Evolutionary conservation across 257 asterid species (phyloP).

Genomic region (Jacaranda mimosifolia): DNA sequence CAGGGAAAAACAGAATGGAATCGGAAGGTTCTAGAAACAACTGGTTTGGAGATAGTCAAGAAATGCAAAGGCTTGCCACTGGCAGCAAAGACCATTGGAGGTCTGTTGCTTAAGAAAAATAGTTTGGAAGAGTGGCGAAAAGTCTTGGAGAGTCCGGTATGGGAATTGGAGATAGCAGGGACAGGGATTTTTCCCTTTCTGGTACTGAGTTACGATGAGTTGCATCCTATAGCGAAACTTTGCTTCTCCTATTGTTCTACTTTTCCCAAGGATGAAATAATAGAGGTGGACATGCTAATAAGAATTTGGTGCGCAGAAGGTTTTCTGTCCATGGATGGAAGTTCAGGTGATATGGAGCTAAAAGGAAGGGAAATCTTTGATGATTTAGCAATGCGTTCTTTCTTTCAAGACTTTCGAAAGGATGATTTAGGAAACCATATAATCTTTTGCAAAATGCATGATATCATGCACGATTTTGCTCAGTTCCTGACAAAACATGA

Average conservation of each 20-base stretch:
- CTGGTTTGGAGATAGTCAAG: slow-evolving; percentile 21
- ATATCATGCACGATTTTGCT: slow-evolving; percentile 34
- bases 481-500: neutral
- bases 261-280: slow-evolving; percentile 43
- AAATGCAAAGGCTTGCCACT: slow-evolving; percentile 29
- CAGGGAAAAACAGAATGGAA: neutral
- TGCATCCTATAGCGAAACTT: slow-evolving; percentile 16
- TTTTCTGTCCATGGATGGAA: slow-evolving; percentile 31
- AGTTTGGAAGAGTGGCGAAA: neutral
- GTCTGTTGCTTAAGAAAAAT: slow-evolving; percentile 3
- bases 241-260: slow-evolving; percentile 36
- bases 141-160: slow-evolving; percentile 20
- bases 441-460: slow-evolving; percentile 19
- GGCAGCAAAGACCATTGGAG: slow-evolving; percentile 4
- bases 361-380: slow-evolving; percentile 36
- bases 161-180: slow-evolving; percentile 11
- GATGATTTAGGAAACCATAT: neutral
- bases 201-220: slow-evolving; percentile 30
- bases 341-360: slow-evolving; percentile 27
- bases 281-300: slow-evolving; percentile 44
- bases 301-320: slow-evolving; percentile 55
- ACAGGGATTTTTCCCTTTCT: neutral
- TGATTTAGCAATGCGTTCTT: slow-evolving; percentile 17
- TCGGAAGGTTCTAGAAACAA: neutral
- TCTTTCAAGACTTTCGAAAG: slow-evolving; percentile 22